Percentiles rank a stretch among this genome's conserved stretches.
Evolutionary conservation across 441 rosid genomes (phyloP).

Genomic region (Erodium moschatum): DNA sequence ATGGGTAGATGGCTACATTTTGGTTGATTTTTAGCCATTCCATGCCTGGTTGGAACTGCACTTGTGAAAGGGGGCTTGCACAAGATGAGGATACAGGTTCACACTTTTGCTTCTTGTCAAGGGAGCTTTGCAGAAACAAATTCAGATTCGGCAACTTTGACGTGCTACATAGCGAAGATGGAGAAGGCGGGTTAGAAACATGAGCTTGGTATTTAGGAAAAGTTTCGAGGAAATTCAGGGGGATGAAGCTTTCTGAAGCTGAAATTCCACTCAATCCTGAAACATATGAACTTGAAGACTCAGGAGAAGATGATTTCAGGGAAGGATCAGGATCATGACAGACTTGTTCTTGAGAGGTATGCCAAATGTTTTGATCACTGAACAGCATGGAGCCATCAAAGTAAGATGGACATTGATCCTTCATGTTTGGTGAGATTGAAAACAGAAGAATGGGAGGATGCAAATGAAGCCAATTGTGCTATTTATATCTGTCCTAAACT

Average conservation of each 20-base stretch:
- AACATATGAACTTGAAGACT: slow-evolving; percentile 13
- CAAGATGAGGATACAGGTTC: slow-evolving; percentile 12
- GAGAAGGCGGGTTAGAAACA: slow-evolving; percentile 33
- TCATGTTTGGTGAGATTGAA: slow-evolving; percentile 25
- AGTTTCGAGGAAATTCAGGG: slow-evolving; percentile 51
- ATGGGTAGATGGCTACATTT: slow-evolving; percentile 24
- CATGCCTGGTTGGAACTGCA: slow-evolving; percentile 17
- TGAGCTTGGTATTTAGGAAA: slow-evolving; percentile 30
- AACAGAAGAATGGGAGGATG: slow-evolving; percentile 23
- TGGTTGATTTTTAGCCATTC: slow-evolving; percentile 45
- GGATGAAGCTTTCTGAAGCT: slow-evolving; percentile 26
- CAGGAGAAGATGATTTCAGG: slow-evolving; percentile 23
- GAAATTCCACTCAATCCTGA: slow-evolving; percentile 26
- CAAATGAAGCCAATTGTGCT: slow-evolving; percentile 23
- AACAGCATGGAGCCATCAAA: slow-evolving; percentile 31
- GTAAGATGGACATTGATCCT: slow-evolving; percentile 44
- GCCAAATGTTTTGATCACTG: slow-evolving; percentile 40
- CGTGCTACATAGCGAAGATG: slow-evolving; percentile 26
- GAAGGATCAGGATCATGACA: slow-evolving; percentile 16
- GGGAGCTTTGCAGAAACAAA: slow-evolving; percentile 38
- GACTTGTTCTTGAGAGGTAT: slow-evolving; percentile 11
- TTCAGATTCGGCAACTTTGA: slow-evolving; percentile 41
- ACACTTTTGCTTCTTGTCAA: slow-evolving; percentile 15
- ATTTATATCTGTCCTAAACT: slow-evolving; percentile 24
- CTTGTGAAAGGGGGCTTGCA: no score